Base-by-base conservation (phyloP, 305 asterid genomes). In the Solanum hybrid region DNA sequence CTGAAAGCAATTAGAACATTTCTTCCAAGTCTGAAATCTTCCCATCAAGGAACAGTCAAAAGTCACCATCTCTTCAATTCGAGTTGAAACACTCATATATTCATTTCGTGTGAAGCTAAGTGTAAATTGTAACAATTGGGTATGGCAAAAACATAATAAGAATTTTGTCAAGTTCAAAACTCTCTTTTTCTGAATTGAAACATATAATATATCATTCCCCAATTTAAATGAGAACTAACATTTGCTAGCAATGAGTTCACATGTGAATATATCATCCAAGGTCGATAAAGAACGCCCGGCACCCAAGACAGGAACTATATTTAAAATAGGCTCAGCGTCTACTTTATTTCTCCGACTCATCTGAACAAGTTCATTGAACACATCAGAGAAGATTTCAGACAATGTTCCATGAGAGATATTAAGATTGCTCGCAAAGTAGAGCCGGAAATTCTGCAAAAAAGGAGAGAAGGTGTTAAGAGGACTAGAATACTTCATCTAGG, bases 221-320 rank as follows among this genome's bases (percentile, higher is more conserved):
- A 79, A 13, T 24, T 77, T 14, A 76, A 66, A 46, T 42, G 42
- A 85, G 40, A 46, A 79, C 94, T 95, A 95, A 69, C 86, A 90
- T 92, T 93, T 96, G 87, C 89, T 93, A 79, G 98, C 96, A 93
- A 94, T 90, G 77, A 97, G 91, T 93, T 97, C 99, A 78, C 99
- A 97, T 35, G 96, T 95, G 88, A 96, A 91, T 75, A 95, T 89
- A 88, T 94, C 95, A 85, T 93, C 93, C 87, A 84, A 46, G 31
- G 75, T 84, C 22, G 75, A 87, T 4, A 96, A 95, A 14, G 94
- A 94, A 69, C 88, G 91, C 88, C 99, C 99, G 72, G 96, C 93
- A 77, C 96, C 97, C 91, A 94, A 88, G 66, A 95, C 96, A 5
- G 99, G 98, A 88, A 97, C 93, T 80, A 97, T 90, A 93, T 92